phyloP scores from a whole-genome alignment of 352 stramenopile species.

The Blastocystis sp. region DNA sequence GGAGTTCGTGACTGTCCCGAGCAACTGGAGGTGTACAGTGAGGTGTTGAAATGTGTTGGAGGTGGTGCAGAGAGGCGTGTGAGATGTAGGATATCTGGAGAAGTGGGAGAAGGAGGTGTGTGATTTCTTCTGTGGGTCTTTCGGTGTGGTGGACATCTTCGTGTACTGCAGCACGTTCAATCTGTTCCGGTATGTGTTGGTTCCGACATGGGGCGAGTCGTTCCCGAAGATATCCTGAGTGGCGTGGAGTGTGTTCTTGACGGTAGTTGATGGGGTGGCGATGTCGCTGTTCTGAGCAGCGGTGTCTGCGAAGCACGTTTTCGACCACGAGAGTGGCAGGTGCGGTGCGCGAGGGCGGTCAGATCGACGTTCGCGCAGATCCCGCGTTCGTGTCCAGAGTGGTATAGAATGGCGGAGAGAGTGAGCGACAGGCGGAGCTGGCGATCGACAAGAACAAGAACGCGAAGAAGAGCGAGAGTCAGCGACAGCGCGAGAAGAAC shows the following conservation, averaged over 20 bases:
- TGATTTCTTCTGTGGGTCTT: not conserved
- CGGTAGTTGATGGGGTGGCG: not conserved
- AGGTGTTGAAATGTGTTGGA: not conserved
- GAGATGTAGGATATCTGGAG: slow-evolving; percentile 6
- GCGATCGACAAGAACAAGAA: slow-evolving; percentile 38
- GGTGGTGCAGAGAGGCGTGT: not conserved
- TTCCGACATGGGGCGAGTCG: not conserved
- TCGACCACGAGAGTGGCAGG: not conserved
- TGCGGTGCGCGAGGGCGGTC: slow-evolving; percentile 9
- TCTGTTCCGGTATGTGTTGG: slow-evolving; percentile 50
- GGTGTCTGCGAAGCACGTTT: not conserved
- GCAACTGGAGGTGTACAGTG: slow-evolving; percentile 26
- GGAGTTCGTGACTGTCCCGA: slow-evolving; percentile 47
- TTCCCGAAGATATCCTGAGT: slow-evolving; percentile 38
- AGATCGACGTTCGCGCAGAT: slow-evolving; percentile 26
- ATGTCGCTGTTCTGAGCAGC: not conserved
- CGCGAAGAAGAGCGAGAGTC: slow-evolving; percentile 1
- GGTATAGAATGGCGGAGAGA: not conserved
- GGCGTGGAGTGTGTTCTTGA: not conserved
- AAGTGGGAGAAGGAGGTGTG: not conserved
- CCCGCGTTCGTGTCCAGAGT: not conserved
- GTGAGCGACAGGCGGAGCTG: not conserved
- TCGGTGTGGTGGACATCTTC: slow-evolving; percentile 10
- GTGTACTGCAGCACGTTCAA: slow-evolving; percentile 24
- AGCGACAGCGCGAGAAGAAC: slow-evolving; percentile 32